Base-by-base conservation (phyloP, 2,329 filamentous ascomycete species). In the Phialocephala subalpina region DNA sequence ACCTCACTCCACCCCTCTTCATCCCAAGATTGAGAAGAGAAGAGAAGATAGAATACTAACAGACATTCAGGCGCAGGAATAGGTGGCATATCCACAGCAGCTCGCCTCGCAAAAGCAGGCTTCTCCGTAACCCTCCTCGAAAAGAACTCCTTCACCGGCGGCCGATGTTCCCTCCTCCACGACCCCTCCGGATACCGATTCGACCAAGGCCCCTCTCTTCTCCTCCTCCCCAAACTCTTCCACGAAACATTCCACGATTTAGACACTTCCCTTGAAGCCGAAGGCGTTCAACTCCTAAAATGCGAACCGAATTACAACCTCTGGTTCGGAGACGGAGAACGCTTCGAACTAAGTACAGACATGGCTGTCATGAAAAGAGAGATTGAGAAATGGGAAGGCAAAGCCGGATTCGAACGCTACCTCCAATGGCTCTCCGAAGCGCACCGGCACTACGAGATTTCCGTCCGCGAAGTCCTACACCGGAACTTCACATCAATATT, bases 231-330 rank as follows among this genome's bases (percentile, higher is more conserved):
- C 1, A 84, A 86, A 63, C 82, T 93, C 64, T 94, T 93, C 80
- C 82, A 84, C 33, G 87, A 91, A 78, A 86, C 87, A 22, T 93
- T 93, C 74, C 76, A 80, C 62, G 91, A 93, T 71, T 84, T 93
- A 1, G 89, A 83, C 67, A 93, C 90, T 6, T 86, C 84, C 11
- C 80, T 93, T 14, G 82, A 87, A 68, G 82, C 80, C 0, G 90
- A 92, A 74, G 89, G 87, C n/a, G 83, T 93, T 0, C 79, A 89
- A 57, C 80, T 94, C 3, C 74, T 91, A 27, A 91, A 90, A 79
- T 93, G 91, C 77, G 87, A 92, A 58, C 89, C 90, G 0, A 94
- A 93, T 75, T 93, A 94, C 81, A 86, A 87, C 62, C 83, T 94
- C 66, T 92, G 88, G 83, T 94, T 93, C 75, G 82, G 86, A 16